Evolutionary conservation across 371 early-diverging fungal genomes (phyloP).

Genomic region (Rhizopus arrhizus): DNA sequence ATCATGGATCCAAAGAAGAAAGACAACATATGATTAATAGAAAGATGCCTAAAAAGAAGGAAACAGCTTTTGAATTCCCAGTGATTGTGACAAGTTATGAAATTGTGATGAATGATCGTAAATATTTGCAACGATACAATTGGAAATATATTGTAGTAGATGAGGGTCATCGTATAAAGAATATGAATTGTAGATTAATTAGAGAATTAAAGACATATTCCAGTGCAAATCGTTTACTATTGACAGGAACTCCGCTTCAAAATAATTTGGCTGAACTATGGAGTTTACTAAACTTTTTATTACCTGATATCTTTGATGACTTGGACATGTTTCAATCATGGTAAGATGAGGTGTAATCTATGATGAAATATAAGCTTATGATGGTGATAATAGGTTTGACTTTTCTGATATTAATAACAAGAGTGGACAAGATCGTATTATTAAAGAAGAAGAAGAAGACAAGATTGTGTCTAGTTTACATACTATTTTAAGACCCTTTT

Average conservation of each 20-base stretch:
- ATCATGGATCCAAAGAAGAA: conserved; percentile 86
- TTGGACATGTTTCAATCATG: conserved; percentile 81
- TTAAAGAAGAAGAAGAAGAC: conserved; percentile 72
- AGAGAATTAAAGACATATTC: conserved; percentile 81
- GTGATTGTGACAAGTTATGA: conserved; percentile 93
- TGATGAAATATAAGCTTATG: not conserved
- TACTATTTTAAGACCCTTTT: conserved; percentile 89
- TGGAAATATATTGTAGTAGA: conserved; percentile 95
- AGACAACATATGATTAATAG: conserved; percentile 77
- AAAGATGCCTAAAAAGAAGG: conserved; percentile 61
- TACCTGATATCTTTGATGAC: conserved; percentile 90
- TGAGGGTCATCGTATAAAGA: conserved; percentile 96
- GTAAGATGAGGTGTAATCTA: conserved; percentile 30
- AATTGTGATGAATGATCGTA: conserved; percentile 85
- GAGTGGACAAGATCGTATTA: conserved; percentile 70
- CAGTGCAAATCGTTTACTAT: conserved; percentile 83
- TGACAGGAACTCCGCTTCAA: conserved; percentile 95
- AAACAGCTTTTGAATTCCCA: conserved; percentile 61
- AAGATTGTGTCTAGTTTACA: conserved; percentile 83
- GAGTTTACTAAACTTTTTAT: conserved; percentile 92
- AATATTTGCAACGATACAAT: conserved; percentile 63
- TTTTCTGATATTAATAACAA: conserved; percentile 74
- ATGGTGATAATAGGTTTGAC: conserved; percentile 59
- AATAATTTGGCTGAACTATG: conserved; percentile 94
- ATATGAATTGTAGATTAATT: conserved; percentile 88